A percentile compares a stretch with the other conserved stretches of the same genome.
These are phyloP conservation scores for baker's yeast (Saccharomyces cerevisiae) DNA, from an alignment of 805 yeast genomes.

Conservation along the genomic window DNA sequence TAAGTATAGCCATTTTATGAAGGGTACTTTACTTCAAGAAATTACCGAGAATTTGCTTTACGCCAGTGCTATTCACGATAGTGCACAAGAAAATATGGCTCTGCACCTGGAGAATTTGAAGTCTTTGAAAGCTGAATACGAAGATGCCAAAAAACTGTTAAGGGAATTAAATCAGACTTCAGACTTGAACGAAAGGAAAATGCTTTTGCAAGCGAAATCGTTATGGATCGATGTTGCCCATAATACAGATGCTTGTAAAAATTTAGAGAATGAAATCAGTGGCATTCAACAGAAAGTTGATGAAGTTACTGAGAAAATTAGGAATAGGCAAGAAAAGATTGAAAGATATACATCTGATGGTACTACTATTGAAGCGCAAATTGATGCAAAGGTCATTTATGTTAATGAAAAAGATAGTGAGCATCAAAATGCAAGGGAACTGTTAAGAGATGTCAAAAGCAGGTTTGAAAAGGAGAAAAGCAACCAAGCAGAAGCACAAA, in stretches of 20 bases:
- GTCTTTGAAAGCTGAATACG: constrained; percentile 33
- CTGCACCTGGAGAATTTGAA: constrained; percentile 34
- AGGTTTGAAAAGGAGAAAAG: constrained; percentile 17
- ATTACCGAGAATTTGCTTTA: constrained; percentile 46
- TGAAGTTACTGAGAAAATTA: constrained; percentile 11
- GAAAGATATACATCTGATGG: constrained; percentile 19
- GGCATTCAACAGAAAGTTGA: constrained; percentile 14
- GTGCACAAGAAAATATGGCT: constrained; percentile 35
- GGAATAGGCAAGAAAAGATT: constrained; percentile 22
- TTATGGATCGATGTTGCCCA: constrained; percentile 38
- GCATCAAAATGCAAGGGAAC: constrained; percentile 13
- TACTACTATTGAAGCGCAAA: constrained; percentile 11
- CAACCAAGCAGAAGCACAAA: constrained; percentile 17
- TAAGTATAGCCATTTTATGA: constrained; percentile 71
- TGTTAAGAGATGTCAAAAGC: constrained; percentile 9
- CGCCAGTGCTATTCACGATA: constrained; percentile 30
- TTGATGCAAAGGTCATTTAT: constrained; percentile 8
- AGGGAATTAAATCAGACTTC: constrained; percentile 35
- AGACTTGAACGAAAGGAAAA: constrained; percentile 33
- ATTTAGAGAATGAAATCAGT: constrained; percentile 11
- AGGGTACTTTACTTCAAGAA: constrained; percentile 67
- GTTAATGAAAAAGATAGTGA: constrained; percentile 15
- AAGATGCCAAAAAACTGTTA: constrained; percentile 37
- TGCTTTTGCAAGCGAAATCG: constrained; percentile 39
- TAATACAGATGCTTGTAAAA: constrained; percentile 13